phyloP scores from a whole-genome alignment of 495 filamentous ascomycete genomes.

The Terfezia claveryi region DNA sequence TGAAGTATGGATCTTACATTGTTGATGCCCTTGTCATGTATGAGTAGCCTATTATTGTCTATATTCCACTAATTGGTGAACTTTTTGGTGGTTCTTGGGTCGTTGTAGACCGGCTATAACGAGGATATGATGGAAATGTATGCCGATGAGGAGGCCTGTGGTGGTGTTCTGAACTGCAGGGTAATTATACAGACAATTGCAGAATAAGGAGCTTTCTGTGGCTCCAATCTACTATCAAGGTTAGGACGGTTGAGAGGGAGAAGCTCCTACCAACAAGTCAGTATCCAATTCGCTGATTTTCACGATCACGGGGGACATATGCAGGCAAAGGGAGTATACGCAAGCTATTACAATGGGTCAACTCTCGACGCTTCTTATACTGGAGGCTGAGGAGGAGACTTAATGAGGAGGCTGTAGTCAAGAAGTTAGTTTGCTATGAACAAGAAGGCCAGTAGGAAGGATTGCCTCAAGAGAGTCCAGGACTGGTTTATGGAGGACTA shows the following conservation, averaged over 20 bases:
- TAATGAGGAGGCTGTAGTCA: conserved; percentile 89
- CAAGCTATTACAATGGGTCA: conserved; percentile 56
- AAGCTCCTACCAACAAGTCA: conserved; percentile 75
- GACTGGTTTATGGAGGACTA: conserved; percentile 11
- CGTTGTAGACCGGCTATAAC: conserved; percentile 96
- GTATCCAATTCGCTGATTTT: conserved; percentile 85
- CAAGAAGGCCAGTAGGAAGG: conserved; percentile 23
- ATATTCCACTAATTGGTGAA: conserved; percentile 91
- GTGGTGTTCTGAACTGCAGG: conserved; percentile 96
- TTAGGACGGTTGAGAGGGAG: conserved; percentile 69
- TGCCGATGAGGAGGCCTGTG: conserved; percentile 83
- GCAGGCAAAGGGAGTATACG: conserved; percentile 92
- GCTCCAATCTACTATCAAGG: conserved; percentile 57
- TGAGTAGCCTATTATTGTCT: conserved; percentile 94
- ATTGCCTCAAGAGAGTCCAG: conserved; percentile 20
- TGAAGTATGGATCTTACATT: conserved; percentile 98
- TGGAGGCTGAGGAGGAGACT: conserved; percentile 94
- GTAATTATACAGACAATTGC: too few relatives aligned
- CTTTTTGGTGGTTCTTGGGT: conserved; percentile 99
- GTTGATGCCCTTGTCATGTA: conserved; percentile 95
- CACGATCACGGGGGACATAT: conserved; percentile 95
- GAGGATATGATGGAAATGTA: conserved; percentile 97
- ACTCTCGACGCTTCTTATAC: conserved; percentile 97
- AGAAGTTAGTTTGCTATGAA: conserved; percentile 45
- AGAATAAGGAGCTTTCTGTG: conserved; percentile 42